Evolutionary conservation across 1,139 yeast species (phyloP).

Genomic region (Hemisphaericaspora lyxosophila): DNA sequence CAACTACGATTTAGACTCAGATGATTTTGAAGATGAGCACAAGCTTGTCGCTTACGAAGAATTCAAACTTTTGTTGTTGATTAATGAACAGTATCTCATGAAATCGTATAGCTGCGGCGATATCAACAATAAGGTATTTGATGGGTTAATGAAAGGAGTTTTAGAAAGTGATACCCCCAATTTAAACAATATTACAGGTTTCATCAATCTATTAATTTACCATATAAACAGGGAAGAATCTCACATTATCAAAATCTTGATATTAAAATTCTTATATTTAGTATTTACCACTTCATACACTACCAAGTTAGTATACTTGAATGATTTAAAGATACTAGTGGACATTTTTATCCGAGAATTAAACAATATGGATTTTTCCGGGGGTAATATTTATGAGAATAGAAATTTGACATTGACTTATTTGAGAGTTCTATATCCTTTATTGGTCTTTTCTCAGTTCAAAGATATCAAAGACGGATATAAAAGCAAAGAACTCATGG

Average conservation of each 20-base stretch:
- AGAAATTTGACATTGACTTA: conserved; percentile 64
- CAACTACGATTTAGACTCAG: conserved; percentile 33
- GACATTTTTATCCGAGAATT: conserved; percentile 83
- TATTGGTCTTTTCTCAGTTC: conserved; percentile 67
- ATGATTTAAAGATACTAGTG: conserved; percentile 82
- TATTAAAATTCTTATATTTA: conserved; percentile 73
- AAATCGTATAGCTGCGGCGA: conserved; percentile 37
- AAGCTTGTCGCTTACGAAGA: conserved; percentile 66
- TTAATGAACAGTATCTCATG: conserved; percentile 87
- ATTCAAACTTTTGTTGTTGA: conserved; percentile 68
- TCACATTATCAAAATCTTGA: conserved; percentile 69
- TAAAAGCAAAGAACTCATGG: conserved; percentile 54
- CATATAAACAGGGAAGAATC: conserved; percentile 80
- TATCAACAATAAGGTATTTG: conserved; percentile 49
- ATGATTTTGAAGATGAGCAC: conserved; percentile 56
- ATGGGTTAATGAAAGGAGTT: conserved; percentile 33
- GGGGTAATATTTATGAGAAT: conserved; percentile 49
- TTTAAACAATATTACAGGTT: conserved; percentile 31
- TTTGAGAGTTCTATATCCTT: conserved; percentile 70
- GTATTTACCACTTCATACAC: conserved; percentile 69
- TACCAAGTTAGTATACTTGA: conserved; percentile 69
- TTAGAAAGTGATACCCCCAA: conserved; percentile 15
- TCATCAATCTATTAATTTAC: conserved; percentile 41
- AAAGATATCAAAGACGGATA: conserved; percentile 48
- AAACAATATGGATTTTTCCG: conserved; percentile 52